Conservation (phyloP, 306 rosid species). For the Castanospermum australe region DNA sequence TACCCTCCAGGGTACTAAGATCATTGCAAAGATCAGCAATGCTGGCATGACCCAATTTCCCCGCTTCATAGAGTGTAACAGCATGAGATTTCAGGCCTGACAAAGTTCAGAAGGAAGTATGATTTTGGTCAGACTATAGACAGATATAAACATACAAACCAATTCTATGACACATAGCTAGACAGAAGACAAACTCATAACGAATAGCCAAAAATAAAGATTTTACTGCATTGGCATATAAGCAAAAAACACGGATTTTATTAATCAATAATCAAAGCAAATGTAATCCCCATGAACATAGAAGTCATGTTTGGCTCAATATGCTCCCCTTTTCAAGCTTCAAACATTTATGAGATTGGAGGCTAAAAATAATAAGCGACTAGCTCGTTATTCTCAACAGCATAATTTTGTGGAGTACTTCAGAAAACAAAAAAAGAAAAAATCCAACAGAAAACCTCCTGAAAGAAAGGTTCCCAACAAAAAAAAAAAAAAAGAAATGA, state of each 20-base stretch:
- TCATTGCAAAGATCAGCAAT: conserved; percentile 95
- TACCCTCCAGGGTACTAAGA: conserved; percentile 85
- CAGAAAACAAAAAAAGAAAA: background rate
- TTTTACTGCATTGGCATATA: background rate
- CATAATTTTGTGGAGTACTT: background rate
- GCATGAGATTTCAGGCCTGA: conserved; percentile 99
- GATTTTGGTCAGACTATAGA: conserved; percentile 13
- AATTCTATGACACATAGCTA: background rate
- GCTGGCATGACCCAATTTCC: conserved; percentile 88
- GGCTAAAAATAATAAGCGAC: background rate
- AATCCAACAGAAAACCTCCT: background rate
- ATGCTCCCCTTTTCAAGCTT: background rate
- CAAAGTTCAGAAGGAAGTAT: conserved; percentile 15
- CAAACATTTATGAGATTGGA: background rate
- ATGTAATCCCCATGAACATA: background rate
- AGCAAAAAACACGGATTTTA: background rate
- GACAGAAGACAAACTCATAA: background rate
- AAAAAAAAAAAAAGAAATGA: background rate
- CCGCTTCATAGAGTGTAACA: conserved; percentile 96
- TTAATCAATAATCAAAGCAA: background rate
- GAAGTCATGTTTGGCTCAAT: background rate
- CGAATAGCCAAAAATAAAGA: conserved; percentile 2
- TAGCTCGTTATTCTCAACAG: background rate
- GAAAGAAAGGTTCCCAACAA: background rate
- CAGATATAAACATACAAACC: background rate